Base-by-base conservation (phyloP, 139 green algal species). In the Picochlorum sp. region DNA sequence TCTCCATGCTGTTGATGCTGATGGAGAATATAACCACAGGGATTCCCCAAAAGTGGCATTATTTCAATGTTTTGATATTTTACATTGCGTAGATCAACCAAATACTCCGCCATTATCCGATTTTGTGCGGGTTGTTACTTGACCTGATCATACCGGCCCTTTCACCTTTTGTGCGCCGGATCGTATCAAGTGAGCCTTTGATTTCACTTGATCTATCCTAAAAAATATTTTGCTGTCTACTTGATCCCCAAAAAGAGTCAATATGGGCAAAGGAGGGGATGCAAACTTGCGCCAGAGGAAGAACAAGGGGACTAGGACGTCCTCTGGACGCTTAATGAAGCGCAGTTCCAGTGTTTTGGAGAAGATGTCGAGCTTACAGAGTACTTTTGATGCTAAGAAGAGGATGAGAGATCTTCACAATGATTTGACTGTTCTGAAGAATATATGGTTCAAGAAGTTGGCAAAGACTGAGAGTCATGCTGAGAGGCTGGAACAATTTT, bases 361-460 rank as follows among this genome's bases (percentile, higher is more conserved):
- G 28, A 58, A 60, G 6, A 51, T 75, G 14, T 13, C 47, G 18
- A 70, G 54, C 41, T 52, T 71, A 32, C 26, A 57, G 32, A 16
- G 41, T 7, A 45, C 37, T 44, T 49, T 70, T 28, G 49, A 75
- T 54, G 55, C 61, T 20, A 57, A 59, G 11, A 30, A 75, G 50
- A 70, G 63, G 61, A 60, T 75, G 68, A 23, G 51, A 10, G 47
- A 57, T 57, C 23, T 91, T 9, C 86, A 86, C 57, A 67, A 90
- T 41, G 88, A 92, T 69, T 69, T 92, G 21, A 78, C 57, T 8
- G 78, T 87, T 13, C 75, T 95, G 11, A 86, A 82, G 50, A 80
- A 83, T 56, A 86, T 96, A n/a, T 96, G 89, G 89, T 90, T 96
- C 32, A 78, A 75, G 28, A 87, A 84, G 41, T 20, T 69, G 7